Evolutionary conservation across 768 basidiomycete species (phyloP).

Genomic region (Russula brevipes): DNA sequence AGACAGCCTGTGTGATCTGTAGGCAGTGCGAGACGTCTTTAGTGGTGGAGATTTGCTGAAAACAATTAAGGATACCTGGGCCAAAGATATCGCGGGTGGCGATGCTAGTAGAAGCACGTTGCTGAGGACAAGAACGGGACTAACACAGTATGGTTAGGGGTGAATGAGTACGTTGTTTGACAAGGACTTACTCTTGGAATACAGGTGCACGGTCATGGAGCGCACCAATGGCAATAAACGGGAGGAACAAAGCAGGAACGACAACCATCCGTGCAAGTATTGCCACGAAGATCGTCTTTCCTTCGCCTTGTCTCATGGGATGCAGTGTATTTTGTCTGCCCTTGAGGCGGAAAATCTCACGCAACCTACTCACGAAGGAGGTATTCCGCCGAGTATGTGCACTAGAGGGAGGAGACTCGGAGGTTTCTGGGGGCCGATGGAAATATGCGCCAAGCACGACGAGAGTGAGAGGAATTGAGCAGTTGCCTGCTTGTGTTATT

Average conservation of each 20-base stretch:
- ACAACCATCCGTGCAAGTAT: constrained; percentile 85
- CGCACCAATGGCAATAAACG: constrained; percentile 62
- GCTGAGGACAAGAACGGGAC: constrained; percentile 83
- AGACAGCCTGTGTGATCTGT: constrained; percentile 80
- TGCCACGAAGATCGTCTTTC: constrained; percentile 75
- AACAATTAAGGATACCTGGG: constrained; percentile 37
- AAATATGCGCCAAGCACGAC: constrained; percentile 94
- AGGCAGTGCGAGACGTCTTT: constrained; percentile 17
- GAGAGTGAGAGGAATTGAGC: constrained; percentile 83
- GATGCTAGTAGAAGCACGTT: constrained; percentile 78
- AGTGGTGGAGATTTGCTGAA: constrained; percentile 30
- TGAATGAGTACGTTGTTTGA: constrained; percentile 10
- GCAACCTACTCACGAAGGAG: constrained; percentile 40
- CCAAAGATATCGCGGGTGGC: constrained; percentile 72
- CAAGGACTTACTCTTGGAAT: constrained; percentile 67
- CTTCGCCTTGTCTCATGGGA: constrained; percentile 54
- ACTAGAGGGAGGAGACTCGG: constrained; percentile 13
- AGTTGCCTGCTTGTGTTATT: constrained; percentile 60
- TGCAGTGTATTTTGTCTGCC: constrained; percentile 10
- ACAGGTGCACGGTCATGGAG: constrained; percentile 53
- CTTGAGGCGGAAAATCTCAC: constrained; percentile 40
- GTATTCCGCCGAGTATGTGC: constrained; percentile 13
- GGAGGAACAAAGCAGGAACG: constrained; percentile 72
- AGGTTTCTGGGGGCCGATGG: constrained; percentile 40
- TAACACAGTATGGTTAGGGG: constrained; percentile 30